Evolutionary conservation across 2,329 filamentous ascomycete species (phyloP), one percentile per base, ranked within the genome.

Genomic region (Tolypocladium album): DNA sequence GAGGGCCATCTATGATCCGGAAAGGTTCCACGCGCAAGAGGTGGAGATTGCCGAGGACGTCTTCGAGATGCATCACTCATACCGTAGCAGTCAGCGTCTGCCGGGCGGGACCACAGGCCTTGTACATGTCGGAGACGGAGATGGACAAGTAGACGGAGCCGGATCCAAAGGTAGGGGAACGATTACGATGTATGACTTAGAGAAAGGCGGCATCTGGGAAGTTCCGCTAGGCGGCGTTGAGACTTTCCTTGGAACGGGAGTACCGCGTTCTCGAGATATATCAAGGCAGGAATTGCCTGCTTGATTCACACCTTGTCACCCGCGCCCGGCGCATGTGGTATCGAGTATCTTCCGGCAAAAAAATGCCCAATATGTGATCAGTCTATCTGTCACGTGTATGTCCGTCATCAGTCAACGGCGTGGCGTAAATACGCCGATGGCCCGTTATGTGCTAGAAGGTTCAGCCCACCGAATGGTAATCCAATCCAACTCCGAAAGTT

Each of bases 21-120:
- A 31, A 31, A 31, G 27, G 27, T 5, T 31, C 27, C 3, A 31
- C 27, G 27, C 27, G 27, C 27, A 31, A 31, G 73, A 72, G 40
- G 69, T 83, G 24, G 64, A 66, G 13, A 64, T 81, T 13, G 76
- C 71, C 0, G 74, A 77, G 0, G 76, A 82, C 60, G 64, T 72
- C 52, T 56, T 78, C 38, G 68, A 66, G 0, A 61, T 72, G 1
- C 71, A 72, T 2, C 65, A 76, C 65, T 80, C 0, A 53, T 79
- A 31, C 63, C 63, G 8, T 67, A 70, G 45, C 63, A 83, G 9
- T 71, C 71, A 0, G 59, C 64, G 17, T 74, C 69, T 0, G 67
- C 66, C 0, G 73, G 75, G 1, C 65, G 71, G 56, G 61, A 75
- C 17, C 59, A 8, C 67, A 70, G 62, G 70, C 69, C 0, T 58